Base-by-base conservation (phyloP, 768 basidiomycete genomes). In the Saitozyma podzolica region DNA sequence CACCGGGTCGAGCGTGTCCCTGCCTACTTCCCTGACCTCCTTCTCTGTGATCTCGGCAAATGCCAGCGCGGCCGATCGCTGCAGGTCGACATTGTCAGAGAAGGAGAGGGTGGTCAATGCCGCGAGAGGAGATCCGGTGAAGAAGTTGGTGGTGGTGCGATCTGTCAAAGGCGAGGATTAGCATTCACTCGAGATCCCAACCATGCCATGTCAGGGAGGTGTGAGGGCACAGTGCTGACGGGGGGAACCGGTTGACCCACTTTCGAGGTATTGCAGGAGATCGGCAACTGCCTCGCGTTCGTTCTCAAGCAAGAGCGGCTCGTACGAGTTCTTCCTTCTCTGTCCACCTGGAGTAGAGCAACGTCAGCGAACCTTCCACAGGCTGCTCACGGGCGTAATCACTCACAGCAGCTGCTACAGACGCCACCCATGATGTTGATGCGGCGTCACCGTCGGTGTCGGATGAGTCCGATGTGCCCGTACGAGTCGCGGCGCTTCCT, bases 21-120 rank as follows among this genome's bases (percentile, higher is more conserved):
- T 85, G 13, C 90, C 92, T 19, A 99, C 96, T 51, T 91, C 92
- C 50, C 94, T 87, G 56, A 98, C 95, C 81, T 99, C 96, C 82
- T 98, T 98, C 83, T 99, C 96, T 20, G 96, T 99, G 63, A 99
- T 99, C 81, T 99, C 96, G 43, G 96, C 96, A 75, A 98, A 99
- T 0, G 96, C 96, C 50, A 99, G 86, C 5, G 96, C 96, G 2
- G 96, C 96, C 67, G 92, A 95, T 54, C 96, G 87, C 83, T 99
- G 96, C 17, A 99, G 85, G 82, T 98, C 96, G 69, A 99, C 95
- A 82, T 99, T 99, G 82, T 98, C 96, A 19, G 91, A 93, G 83
- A 97, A 99, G 20, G 93, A 95, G 65, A 99, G 89, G 55, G 92
- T 98, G 11, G 95, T 97, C 60, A 99, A 83, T 45, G 96, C 93